phyloP scores from a whole-genome alignment of 2,329 filamentous ascomycete species.

The Ophiostoma ulmi region DNA sequence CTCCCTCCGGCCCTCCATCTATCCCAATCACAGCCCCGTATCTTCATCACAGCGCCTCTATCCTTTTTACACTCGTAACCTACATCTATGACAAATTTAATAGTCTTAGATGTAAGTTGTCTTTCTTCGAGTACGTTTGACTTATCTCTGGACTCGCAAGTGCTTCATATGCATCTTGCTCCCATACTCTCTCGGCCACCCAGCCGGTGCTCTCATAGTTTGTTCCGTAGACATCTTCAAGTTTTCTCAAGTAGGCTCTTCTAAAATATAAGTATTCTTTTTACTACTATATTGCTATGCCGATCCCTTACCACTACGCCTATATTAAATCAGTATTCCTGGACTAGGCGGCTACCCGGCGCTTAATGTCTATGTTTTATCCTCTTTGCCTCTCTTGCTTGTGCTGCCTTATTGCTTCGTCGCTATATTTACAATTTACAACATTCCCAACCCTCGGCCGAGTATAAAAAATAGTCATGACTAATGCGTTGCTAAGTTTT shows the following conservation, averaged over 20 bases:
- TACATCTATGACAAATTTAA: neutral
- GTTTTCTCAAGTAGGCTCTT: neutral
- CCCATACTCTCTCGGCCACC: neutral
- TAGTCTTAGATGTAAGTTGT: neutral
- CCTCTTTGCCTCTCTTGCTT: neutral
- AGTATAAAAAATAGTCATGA: neutral
- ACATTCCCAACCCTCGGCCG: neutral
- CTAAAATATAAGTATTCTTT: neutral
- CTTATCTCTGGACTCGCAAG: neutral
- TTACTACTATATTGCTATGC: neutral
- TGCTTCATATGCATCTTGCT: neutral
- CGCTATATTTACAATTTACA: neutral
- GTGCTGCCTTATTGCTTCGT: neutral
- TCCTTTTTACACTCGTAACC: neutral
- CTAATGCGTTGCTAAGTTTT: neutral
- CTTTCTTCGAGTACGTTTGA: no score
- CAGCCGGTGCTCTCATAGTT: neutral
- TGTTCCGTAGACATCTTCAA: neutral
- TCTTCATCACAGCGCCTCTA: neutral
- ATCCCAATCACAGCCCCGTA: neutral
- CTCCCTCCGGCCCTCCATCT: neutral
- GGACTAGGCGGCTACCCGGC: conserved; percentile 1
- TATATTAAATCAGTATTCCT: neutral
- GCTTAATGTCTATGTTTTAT: neutral
- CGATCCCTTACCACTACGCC: neutral